Evolutionary conservation across 129 eudicot species (phyloP), one percentile per base, ranked within the genome.

Genomic region (Heracleum sosnowskyi): DNA sequence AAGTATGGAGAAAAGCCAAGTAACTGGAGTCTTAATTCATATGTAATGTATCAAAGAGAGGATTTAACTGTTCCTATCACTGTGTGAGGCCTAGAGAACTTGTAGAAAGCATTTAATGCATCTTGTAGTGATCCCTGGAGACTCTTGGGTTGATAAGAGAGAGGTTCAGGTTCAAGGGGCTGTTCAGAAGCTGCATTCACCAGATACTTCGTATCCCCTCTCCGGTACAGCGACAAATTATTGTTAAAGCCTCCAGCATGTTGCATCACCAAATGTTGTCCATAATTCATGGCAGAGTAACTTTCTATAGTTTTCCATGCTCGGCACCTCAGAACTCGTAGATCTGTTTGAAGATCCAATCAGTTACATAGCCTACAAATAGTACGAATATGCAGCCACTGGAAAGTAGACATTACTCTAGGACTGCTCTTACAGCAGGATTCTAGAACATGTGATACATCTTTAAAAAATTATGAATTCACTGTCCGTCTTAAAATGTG

Each of bases 21-120:
- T n/a, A 69, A 29, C 49, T 77, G 24, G 37, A 45, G 39, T 40
- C 15, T 40, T 72, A 26, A 40, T 40, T 16, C 22, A 37, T 37
- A 71, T 37, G 69, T 47, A 74, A 77, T 12, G 36, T 16, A 81
- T 45, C 28, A 34, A 79, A 60, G 33, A 42, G 41, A 55, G 76
- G 81, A 84, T 83, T 85, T 87, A 87, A 95, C 99, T 28, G 99
- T 95, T 86, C 99, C 99, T 81, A 92, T 92, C 79, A 95, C 91
- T 15, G 99, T 95, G 78, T 95, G 99, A 84, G 99, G 99, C 79
- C 99, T 84, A 46, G 99, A 95, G 85, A 95, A 95, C 81, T 93
- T 86, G 85, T 92, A 88, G 84, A 95, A 95, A 82, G 97, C 99
- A 85, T 92, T 83, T 45, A 90, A 69, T 33, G 88, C 88, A 72